Evolutionary conservation across 345 rosid genomes (phyloP), one percentile per base, ranked within the genome.

Genomic region (Eucalyptus sp.): DNA sequence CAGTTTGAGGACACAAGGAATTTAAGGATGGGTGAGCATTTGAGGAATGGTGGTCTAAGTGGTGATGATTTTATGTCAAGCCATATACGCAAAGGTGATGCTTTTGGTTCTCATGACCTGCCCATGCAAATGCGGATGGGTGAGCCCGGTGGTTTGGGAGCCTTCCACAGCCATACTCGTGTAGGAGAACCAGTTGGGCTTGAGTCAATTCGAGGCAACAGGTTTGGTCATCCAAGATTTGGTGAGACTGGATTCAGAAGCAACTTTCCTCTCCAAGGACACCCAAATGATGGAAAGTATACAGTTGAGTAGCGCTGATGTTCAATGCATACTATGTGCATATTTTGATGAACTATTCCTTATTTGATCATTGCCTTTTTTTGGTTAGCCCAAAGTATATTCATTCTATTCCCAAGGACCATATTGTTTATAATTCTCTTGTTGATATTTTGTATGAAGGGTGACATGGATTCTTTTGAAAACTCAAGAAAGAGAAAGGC

Each of bases 201-300:
- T 89, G 91, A 90, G 44, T 85, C 86, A 80, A 86, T 51, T 88
- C 87, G 88, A 86, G 88, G 88, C 37, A 60, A 43, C 84, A 89
- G 90, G 87, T 37, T 84, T 56, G 81, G 87, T 54, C 92, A 86
- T 84, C 91, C 90, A 25, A 93, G 90, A 48, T 92, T 90, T 92
- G 96, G 95, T 87, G 97, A 95, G 87, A 94, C 95, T 49, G 96
- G 97, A 87, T 94, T 92, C 86, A 93, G 96, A 79, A 94, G 96
- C 91, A 92, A 88, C 92, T 92, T 90, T 91, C 89, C 95, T 18
- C 89, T 83, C 71, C 93, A 91, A 87, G 92, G 92, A 86, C 91
- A 90, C 90, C 91, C 92, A 88, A 93, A 92, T 92, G 94, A 92
- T 88, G 95, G 94, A 86, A 85, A 83, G 71, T 92, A 87, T 92